Evolutionary conservation across 2,329 filamentous ascomycete genomes (phyloP), one percentile per base, ranked within the genome.

Genomic region (Cryphonectria radicalis): DNA sequence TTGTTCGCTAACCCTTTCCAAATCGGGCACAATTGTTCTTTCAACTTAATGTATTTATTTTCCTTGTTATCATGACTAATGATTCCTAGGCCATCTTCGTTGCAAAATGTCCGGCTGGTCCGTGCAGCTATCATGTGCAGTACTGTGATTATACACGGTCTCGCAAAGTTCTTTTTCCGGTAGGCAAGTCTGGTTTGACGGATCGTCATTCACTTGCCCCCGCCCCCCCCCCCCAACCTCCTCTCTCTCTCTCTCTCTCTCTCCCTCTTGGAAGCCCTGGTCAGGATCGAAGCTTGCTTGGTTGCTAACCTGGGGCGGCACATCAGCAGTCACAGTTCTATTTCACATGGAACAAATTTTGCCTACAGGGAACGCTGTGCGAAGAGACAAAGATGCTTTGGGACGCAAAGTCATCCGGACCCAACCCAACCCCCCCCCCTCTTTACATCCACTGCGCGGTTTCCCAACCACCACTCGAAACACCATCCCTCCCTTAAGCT

Each of bases 1-100:
- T 72, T 70, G 75, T 76, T 79, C 76, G 78, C 78, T 81, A 78
- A 81, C 73, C 74, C 73, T 72, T 79, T 76, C 79, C 78, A 37
- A 74, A 79, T 78, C 63, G 74, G 76, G 76, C 60, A 46, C 70
- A 55, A 68, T 35, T 8, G 46, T n/a, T 50, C 22, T 74, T 72
- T 69, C 72, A 2, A 2, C 70, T 28, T 70, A 59, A 43, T 74
- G 73, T 70, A 74, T 71, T 71, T 74, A 32, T 32, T 32, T 32
- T 3, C 70, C 73, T 71, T 69, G 73, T 70, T 64, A 72, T 74
- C 70, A 71, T 70, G 73, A 77, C 68, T 32, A 72, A 70, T 70
- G 7, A n/a, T 70, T 69, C 71, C 63, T 50, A 50, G 53, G 66
- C 46, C 66, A 62, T 43, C 62, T 70, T 71, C 72, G 74, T 70